Percentiles rank a stretch among this genome's conserved stretches.
phyloP scores from a whole-genome alignment of 371 early-diverging fungal species.

The Mortierella sp. region DNA sequence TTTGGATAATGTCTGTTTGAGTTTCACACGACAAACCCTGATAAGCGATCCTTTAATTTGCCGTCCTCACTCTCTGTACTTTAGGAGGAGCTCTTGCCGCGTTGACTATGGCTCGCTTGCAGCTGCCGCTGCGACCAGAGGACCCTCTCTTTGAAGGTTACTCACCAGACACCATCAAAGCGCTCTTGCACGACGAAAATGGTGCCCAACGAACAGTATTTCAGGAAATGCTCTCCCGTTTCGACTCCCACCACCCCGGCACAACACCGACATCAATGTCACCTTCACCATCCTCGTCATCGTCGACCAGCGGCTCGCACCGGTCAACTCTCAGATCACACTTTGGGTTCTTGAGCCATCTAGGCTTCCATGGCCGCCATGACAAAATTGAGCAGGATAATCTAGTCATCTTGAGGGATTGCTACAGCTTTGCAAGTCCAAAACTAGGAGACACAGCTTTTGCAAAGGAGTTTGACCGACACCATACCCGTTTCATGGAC shows the following conservation, averaged over 20 bases:
- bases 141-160: slow-evolving; percentile 37
- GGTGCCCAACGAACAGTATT: slow-evolving; percentile 34
- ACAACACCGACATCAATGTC: not conserved
- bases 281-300: not conserved
- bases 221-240: slow-evolving; percentile 45
- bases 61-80: not conserved
- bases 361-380: slow-evolving; percentile 1
- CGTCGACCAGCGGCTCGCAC: not conserved
- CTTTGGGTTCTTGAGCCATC: not conserved
- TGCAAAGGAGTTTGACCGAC: slow-evolving; percentile 51
- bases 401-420: slow-evolving; percentile 56
- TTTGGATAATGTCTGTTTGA: not conserved
- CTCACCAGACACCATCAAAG: slow-evolving; percentile 12
- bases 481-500: slow-evolving; percentile 20
- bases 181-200: slow-evolving; percentile 15
- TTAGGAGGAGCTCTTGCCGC: slow-evolving; percentile 61
- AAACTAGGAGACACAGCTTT: slow-evolving; percentile 64
- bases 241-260: slow-evolving; percentile 8
- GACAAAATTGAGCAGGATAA: not conserved
- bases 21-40: not conserved
- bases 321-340: not conserved
- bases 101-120: slow-evolving; percentile 63
- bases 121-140: slow-evolving; percentile 59
- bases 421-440: slow-evolving; percentile 63
- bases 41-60: not conserved